Evolutionary conservation across 352 stramenopile genomes (phyloP).

Genomic region (Blastocystis sp.): DNA sequence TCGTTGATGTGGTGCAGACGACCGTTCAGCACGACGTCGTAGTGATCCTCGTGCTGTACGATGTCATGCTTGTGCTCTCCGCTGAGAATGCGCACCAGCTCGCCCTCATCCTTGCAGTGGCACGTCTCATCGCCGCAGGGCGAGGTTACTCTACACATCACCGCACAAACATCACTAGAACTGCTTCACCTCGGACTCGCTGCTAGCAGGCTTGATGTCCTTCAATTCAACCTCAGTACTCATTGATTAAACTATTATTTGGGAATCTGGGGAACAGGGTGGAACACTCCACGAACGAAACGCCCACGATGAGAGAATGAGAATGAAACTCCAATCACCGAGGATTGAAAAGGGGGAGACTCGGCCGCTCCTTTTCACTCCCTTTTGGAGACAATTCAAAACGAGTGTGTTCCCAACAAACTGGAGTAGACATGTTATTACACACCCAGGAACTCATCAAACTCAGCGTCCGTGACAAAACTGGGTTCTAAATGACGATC

Average conservation of each 20-base stretch:
- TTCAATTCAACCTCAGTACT: slow-evolving; percentile 40
- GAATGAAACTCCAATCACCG: background rate
- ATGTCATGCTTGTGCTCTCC: slow-evolving; percentile 7
- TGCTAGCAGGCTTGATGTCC: background rate
- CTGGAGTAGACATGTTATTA: slow-evolving; percentile 1
- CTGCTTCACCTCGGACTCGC: background rate
- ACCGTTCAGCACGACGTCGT: slow-evolving; percentile 62
- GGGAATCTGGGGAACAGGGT: background rate
- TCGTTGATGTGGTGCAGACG: slow-evolving; percentile 55
- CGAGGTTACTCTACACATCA: slow-evolving; percentile 27
- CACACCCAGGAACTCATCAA: slow-evolving; percentile 50
- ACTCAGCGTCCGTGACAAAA: slow-evolving; percentile 24
- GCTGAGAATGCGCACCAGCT: slow-evolving; percentile 18
- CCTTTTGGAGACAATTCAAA: slow-evolving; percentile 1
- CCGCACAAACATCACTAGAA: background rate
- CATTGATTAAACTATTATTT: slow-evolving; percentile 41
- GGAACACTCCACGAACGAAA: background rate
- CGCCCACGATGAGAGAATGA: background rate
- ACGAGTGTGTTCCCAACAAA: slow-evolving; percentile 23
- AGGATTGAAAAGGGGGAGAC: background rate
- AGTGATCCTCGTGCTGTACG: slow-evolving; percentile 46
- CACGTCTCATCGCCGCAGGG: slow-evolving; percentile 18
- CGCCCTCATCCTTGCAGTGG: background rate
- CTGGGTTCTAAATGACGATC: background rate
- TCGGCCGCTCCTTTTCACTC: background rate